Base-by-base conservation (phyloP, 441 rosid species). In the Corymbia citriodora region DNA sequence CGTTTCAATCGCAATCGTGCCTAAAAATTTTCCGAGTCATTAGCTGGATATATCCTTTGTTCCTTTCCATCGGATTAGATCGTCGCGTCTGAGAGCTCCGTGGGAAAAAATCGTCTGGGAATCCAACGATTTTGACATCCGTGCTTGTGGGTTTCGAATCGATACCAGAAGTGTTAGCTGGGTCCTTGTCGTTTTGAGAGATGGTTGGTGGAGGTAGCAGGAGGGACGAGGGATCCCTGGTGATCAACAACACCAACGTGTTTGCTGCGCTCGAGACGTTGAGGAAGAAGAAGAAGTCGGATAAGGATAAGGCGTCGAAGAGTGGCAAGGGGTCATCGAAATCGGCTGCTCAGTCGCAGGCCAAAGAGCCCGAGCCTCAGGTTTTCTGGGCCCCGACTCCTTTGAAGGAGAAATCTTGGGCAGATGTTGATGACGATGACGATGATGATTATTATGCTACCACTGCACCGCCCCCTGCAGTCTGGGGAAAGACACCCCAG, bases 271-370 rank as follows among this genome's bases (percentile, higher is more conserved):
- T 97, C 87, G 97, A 93, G 88, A 94, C 95, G 87, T 92, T 95
- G 57, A 94, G 95, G 94, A 97, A 96, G 96, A 97, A 96, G 95
- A 97, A 96, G 98, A 96, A 97, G 92, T 92, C 95, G 3, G 96
- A 95, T 5, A 94, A 95, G 89, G 93, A 93, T 17, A 91, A 88
- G 94, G 94, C 5, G 92, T 95, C 29, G 40, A 90, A 90, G 90
- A 57, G 83, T 59, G 61, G 85, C 6, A 79, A 79, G 15, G 85
- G 65, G 48, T 61, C 83, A 49, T 93, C 96, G 10, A 96, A 94
- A 90, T 92, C 96, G 8, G 79, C 87, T 1, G 81, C 68, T 59
- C 90, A 88, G 83, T 89, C 88, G 18, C 90, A 91, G 89, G 83
- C 90, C 40, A 91, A 94, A 70, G 95, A 93, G 92, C 90, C 94